Conservation (phyloP, 129 eudicot species). For the Artemisia tridentata region DNA sequence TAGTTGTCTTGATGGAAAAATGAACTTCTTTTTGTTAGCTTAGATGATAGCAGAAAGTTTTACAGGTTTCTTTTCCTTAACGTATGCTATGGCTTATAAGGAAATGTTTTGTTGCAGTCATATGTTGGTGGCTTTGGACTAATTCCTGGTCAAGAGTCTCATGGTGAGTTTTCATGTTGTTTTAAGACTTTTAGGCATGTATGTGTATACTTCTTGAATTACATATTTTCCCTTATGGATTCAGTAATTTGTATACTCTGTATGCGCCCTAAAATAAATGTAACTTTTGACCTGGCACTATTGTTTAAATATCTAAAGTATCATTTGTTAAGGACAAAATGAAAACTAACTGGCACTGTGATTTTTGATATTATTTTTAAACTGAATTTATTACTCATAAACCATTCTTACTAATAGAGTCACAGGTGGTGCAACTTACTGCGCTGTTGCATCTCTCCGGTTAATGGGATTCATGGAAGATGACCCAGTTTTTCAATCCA, state of each 20-base stretch:
- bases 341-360: not conserved
- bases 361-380: not conserved
- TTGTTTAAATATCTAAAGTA: not conserved
- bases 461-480: slow-evolving; percentile 90
- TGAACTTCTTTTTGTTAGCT: slow-evolving; percentile 13
- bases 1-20: slow-evolving; percentile 2
- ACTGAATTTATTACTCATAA: slow-evolving; percentile 40
- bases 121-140: slow-evolving; percentile 99
- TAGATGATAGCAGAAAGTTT: not conserved
- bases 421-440: slow-evolving; percentile 99
- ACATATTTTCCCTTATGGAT: not conserved
- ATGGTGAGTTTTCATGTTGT: slow-evolving; percentile 61
- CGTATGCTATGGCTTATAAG: slow-evolving; percentile 22
- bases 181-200: not conserved
- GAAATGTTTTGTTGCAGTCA: slow-evolving; percentile 59
- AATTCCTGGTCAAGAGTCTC: slow-evolving; percentile 90
- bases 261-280: not conserved
- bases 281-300: not conserved
- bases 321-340: not conserved
- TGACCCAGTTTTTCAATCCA: slow-evolving; percentile 42
- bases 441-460: slow-evolving; percentile 91
- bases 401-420: slow-evolving; percentile 54
- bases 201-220: not conserved
- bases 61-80: slow-evolving; percentile 6
- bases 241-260: not conserved